Conservation (phyloP, 768 basidiomycete species). For the Gautieria morchelliformis region DNA sequence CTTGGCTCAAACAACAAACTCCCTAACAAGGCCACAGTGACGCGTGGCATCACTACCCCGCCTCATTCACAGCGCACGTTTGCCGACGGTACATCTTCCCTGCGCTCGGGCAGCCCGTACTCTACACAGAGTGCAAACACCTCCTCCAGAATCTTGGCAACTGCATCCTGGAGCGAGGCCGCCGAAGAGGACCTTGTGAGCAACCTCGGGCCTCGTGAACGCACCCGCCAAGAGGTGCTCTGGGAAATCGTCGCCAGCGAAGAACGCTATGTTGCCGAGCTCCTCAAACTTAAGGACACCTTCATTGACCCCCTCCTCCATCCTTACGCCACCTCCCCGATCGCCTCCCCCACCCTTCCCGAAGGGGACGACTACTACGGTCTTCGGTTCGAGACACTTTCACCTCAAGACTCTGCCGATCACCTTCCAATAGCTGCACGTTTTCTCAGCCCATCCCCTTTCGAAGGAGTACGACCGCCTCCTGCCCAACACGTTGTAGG, state of each 20-base stretch:
- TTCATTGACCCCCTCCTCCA: constrained; percentile 88
- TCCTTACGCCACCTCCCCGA: constrained; percentile 54
- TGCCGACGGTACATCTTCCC: constrained; percentile 38
- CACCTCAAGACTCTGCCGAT: constrained; percentile 61
- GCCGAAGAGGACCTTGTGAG: constrained; percentile 91
- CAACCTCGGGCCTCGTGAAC: constrained; percentile 86
- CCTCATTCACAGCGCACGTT: constrained; percentile 45
- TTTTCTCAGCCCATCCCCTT: constrained; percentile 45
- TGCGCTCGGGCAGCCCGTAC: constrained; percentile 76
- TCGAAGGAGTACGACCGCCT: constrained; percentile 20
- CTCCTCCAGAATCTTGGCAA: constrained; percentile 58
- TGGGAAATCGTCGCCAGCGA: constrained; percentile 97
- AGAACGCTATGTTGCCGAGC: constrained; percentile 91
- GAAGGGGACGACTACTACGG: constrained; percentile 60
- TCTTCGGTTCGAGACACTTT: constrained; percentile 38
- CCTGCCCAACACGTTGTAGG: constrained; percentile 38
- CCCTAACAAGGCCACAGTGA: constrained; percentile 42
- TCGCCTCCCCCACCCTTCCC: constrained; percentile 43
- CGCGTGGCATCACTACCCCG: constrained; percentile 45
- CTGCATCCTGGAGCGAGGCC: constrained; percentile 85
- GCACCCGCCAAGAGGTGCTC: constrained; percentile 91
- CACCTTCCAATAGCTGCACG: constrained; percentile 83
- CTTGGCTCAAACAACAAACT: constrained; percentile 29
- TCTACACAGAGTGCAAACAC: constrained; percentile 63
- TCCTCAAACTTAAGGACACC: constrained; percentile 85